Evolutionary conservation across 2,329 filamentous ascomycete genomes (phyloP).

Genomic region (Aurifilum marmelostoma): DNA sequence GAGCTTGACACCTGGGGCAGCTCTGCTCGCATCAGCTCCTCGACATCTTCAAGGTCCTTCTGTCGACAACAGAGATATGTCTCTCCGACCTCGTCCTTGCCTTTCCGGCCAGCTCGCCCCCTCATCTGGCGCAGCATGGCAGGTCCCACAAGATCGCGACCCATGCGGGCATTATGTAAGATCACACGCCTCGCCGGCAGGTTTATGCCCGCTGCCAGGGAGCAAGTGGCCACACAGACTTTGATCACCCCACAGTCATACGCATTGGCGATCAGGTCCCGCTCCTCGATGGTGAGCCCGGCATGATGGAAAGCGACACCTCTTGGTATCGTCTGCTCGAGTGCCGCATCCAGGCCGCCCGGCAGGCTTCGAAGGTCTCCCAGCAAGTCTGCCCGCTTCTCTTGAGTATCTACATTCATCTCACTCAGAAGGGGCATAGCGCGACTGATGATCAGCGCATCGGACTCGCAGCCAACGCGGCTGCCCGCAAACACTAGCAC

Average conservation of each 20-base stretch:
- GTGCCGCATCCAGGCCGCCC: conserved; percentile 66
- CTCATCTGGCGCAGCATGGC: conserved; percentile 83
- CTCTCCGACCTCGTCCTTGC: conserved; percentile 76
- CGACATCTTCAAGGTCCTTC: conserved; percentile 68
- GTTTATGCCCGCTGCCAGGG: conserved; percentile 82
- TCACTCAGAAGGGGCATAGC: conserved; percentile 60
- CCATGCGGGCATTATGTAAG: conserved; percentile 75
- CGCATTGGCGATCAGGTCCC: conserved; percentile 70
- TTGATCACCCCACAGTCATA: conserved; percentile 71
- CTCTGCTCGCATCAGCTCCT: conserved; percentile 72
- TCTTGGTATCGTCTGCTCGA: conserved; percentile 65
- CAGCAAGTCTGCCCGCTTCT: conserved; percentile 65
- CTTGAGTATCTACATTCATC: conserved; percentile 52
- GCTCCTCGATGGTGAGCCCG: conserved; percentile 74
- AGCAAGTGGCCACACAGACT: conserved; percentile 77
- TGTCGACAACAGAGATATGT: conserved; percentile 76
- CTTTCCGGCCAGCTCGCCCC: conserved; percentile 76
- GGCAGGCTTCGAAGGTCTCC: conserved; percentile 67
- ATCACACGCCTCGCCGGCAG: conserved; percentile 74
- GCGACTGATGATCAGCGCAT: conserved; percentile 69
- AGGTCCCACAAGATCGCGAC: conserved; percentile 74
- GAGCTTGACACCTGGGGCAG: conserved; percentile 72
- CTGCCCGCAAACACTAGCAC: conserved; percentile 76
- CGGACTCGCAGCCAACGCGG: conserved; percentile 66
- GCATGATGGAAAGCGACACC: conserved; percentile 79